Conservation (phyloP, 2,329 filamentous ascomycete species). For the Chrysoporthe austroafricana region DNA sequence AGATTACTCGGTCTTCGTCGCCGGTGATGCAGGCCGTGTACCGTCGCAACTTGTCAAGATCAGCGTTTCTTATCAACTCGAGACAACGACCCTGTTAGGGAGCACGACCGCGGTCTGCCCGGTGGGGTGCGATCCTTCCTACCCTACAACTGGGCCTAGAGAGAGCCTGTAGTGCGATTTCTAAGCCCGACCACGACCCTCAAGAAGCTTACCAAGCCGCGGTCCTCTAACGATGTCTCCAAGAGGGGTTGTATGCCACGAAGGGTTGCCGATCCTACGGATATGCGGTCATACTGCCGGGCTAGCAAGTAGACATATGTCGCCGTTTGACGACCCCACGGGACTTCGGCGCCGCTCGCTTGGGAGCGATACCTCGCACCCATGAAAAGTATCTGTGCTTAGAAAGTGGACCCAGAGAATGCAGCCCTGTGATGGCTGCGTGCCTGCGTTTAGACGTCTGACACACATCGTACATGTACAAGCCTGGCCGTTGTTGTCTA, state of each 20-base stretch:
- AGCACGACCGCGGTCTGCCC: conserved; percentile 2
- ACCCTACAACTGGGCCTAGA: background rate
- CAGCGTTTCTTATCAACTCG: background rate
- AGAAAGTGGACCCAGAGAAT: background rate
- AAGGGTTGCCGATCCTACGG: background rate
- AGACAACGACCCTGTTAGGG: background rate
- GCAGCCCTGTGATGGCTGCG: conserved; percentile 23
- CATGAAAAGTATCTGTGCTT: background rate
- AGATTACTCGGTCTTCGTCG: background rate
- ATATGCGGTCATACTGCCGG: background rate
- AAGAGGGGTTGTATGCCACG: no score
- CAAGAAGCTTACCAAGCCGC: conserved; percentile 17
- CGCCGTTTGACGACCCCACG: background rate
- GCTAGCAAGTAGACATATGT: conserved; percentile 2
- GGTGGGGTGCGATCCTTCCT: background rate
- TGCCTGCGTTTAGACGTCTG: conserved; percentile 28
- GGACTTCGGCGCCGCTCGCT: background rate
- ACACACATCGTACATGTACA: conserved; percentile 28
- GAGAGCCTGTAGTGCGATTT: conserved; percentile 14
- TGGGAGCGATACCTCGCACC: background rate
- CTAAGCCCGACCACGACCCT: conserved; percentile 11
- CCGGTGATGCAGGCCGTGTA: background rate
- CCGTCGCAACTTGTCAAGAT: background rate
- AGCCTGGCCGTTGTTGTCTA: conserved; percentile 7
- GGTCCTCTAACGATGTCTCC: background rate